Percentiles rank a stretch among this genome's conserved stretches.
phyloP scores from a whole-genome alignment of 2,329 filamentous ascomycete species.

The Trichoderma sp. region DNA sequence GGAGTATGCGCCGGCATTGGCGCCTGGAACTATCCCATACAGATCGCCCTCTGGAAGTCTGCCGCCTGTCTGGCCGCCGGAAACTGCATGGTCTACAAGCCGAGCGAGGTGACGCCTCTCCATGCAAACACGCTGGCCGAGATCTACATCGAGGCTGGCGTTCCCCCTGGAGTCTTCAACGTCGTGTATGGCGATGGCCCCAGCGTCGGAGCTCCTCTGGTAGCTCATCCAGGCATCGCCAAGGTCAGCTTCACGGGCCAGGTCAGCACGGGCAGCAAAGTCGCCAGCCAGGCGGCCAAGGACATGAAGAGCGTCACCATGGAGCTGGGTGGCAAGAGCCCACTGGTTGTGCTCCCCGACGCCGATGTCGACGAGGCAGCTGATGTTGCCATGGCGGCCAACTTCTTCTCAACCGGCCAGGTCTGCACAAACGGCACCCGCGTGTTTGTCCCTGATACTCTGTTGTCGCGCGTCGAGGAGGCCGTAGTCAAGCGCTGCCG shows the following conservation, averaged over 20 bases:
- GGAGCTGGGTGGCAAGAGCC: constrained; percentile 88
- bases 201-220: constrained; percentile 70
- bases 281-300: constrained; percentile 72
- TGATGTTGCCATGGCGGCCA: constrained; percentile 89
- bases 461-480: constrained; percentile 70
- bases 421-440: constrained; percentile 92
- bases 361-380: constrained; percentile 78
- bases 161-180: constrained; percentile 84
- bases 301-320: constrained; percentile 91
- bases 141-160: constrained; percentile 75
- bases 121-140: constrained; percentile 75
- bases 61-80: constrained; percentile 82
- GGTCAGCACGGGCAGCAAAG: constrained; percentile 79
- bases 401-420: constrained; percentile 89
- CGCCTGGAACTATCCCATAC: constrained; percentile 90
- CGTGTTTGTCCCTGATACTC: constrained; percentile 72
- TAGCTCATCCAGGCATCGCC: constrained; percentile 69
- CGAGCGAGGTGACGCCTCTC: constrained; percentile 84
- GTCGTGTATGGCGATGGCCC: constrained; percentile 80
- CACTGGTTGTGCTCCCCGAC: constrained; percentile 77
- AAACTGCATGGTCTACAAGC: constrained; percentile 91
- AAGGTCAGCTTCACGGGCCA: constrained; percentile 92
- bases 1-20: constrained; percentile 87
- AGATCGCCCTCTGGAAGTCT: constrained; percentile 89
- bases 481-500: constrained; percentile 54